Conservation (phyloP, 345 rosid species). For the Euclidium syriacum region DNA sequence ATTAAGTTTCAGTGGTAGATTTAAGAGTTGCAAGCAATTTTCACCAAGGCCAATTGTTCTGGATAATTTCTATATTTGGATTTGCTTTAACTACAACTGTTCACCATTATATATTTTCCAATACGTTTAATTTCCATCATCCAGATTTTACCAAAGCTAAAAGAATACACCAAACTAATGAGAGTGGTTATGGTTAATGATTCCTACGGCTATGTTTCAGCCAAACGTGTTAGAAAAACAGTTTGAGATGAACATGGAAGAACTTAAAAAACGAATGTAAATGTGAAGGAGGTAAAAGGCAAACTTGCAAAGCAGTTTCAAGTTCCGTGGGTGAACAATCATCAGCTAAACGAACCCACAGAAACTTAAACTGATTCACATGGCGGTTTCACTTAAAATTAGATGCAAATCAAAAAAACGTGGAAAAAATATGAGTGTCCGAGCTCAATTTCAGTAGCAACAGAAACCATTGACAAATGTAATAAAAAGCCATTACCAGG, state of each 20-base stretch:
- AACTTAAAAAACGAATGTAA: not conserved
- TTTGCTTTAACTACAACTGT: not conserved
- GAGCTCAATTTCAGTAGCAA: no score
- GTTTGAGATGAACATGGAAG: not conserved
- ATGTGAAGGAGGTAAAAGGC: slow-evolving; percentile 18
- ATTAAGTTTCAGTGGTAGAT: no score
- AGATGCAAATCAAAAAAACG: no score
- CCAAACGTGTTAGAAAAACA: not conserved
- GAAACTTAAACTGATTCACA: no score
- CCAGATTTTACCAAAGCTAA: slow-evolving; percentile 3
- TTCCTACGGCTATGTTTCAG: not conserved
- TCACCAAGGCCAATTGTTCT: not conserved
- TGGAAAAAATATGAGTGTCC: no score
- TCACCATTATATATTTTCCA: not conserved
- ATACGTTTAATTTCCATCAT: not conserved
- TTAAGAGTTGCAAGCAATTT: no score
- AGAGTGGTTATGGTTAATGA: not conserved
- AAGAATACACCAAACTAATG: not conserved
- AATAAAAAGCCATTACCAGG: no score
- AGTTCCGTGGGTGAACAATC: slow-evolving; percentile 86
- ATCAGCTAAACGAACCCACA: no score
- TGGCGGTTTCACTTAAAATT: no score
- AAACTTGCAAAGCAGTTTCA: slow-evolving; percentile 94
- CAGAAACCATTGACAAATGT: no score
- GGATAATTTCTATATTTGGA: not conserved